Conservation (phyloP, 78 protist species). For the Goniomonas avonlea region DNA sequence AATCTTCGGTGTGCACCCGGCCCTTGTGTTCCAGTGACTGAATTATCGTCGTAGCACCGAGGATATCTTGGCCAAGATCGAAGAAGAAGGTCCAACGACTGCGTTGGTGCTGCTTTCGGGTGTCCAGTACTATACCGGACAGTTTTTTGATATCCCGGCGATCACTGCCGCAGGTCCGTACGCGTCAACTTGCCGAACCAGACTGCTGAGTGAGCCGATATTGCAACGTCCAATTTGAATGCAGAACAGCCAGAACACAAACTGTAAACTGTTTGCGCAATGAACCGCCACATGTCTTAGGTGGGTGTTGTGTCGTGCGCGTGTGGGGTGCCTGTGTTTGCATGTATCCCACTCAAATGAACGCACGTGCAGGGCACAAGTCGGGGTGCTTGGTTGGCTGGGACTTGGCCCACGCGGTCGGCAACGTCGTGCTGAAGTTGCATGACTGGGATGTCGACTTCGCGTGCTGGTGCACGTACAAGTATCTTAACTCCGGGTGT, state of each 20-base stretch:
- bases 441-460: conserved; percentile 89
- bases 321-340: too few relatives aligned
- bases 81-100: conserved; percentile 41
- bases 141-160: conserved; percentile 57
- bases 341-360: too few relatives aligned
- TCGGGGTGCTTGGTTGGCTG: conserved; percentile 65
- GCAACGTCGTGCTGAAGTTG: conserved; percentile 70
- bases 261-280: too few relatives aligned
- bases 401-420: conserved; percentile 89
- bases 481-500: conserved; percentile 83
- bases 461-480: conserved; percentile 87
- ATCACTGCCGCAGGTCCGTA: conserved; percentile 67
- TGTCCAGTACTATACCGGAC: conserved; percentile 42
- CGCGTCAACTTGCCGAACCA: too few relatives aligned
- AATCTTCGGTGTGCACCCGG: conserved; percentile 40
- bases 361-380: conserved; percentile 5
- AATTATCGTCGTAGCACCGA: too few relatives aligned
- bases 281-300: too few relatives aligned
- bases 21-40: too few relatives aligned
- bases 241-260: too few relatives aligned
- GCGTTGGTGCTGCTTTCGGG: conserved; percentile 39
- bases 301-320: too few relatives aligned
- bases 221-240: too few relatives aligned
- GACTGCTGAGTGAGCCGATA: too few relatives aligned
- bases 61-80: conserved; percentile 40